These are phyloP conservation scores for Pythium apleroticum DNA, from an alignment of 352 stramenopile genomes.

Conservation along the genomic window DNA sequence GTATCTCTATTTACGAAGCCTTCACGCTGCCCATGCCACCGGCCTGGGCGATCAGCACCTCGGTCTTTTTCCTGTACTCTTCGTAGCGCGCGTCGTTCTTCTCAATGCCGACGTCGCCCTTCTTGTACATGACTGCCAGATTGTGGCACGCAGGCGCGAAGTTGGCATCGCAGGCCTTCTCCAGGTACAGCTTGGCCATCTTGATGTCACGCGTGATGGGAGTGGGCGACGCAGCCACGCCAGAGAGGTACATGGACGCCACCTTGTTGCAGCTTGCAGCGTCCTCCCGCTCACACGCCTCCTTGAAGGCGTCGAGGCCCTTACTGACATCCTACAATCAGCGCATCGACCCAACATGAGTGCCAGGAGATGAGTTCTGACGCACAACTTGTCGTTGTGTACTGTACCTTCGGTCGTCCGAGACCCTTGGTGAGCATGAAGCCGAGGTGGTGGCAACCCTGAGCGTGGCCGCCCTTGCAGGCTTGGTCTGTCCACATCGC, in stretches of 20 bases:
- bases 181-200: slow-evolving; percentile 66
- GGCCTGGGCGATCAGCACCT: slow-evolving; percentile 72
- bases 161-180: slow-evolving; percentile 79
- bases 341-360: background rate
- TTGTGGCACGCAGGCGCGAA: slow-evolving; percentile 89
- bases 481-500: slow-evolving; percentile 54
- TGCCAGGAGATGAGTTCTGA: background rate
- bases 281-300: slow-evolving; percentile 74
- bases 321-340: slow-evolving; percentile 49
- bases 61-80: slow-evolving; percentile 75
- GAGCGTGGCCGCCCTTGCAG: slow-evolving; percentile 65
- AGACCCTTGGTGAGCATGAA: slow-evolving; percentile 79
- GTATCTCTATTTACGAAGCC: slow-evolving; percentile 27
- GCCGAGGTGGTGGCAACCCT: slow-evolving; percentile 84
- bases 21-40: slow-evolving; percentile 56
- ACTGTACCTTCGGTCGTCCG: slow-evolving; percentile 62
- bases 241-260: slow-evolving; percentile 69
- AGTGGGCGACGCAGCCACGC: slow-evolving; percentile 19
- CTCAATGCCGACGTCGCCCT: slow-evolving; percentile 68
- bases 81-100: slow-evolving; percentile 69
- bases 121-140: slow-evolving; percentile 89
- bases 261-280: slow-evolving; percentile 83
- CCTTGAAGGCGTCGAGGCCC: slow-evolving; percentile 67
- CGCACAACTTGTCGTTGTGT: background rate
- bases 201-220: slow-evolving; percentile 49